Conservation (phyloP, 306 rosid species). For the Pterocarpus macrocarpus region DNA sequence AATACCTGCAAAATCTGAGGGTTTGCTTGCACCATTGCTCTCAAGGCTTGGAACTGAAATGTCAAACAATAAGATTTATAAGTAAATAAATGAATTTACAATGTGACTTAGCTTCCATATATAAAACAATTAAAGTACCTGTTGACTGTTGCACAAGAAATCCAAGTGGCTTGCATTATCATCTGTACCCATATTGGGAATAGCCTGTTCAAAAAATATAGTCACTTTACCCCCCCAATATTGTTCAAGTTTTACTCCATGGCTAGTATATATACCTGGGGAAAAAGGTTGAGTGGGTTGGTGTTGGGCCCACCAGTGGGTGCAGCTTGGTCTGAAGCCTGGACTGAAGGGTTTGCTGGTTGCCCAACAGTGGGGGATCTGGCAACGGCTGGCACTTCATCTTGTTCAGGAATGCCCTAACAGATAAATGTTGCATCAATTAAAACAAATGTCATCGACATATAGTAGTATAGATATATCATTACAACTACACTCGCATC, state of each 20-base stretch:
- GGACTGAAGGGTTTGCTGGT: slow-evolving; percentile 57
- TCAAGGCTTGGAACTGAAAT: slow-evolving; percentile 78
- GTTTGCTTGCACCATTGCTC: slow-evolving; percentile 90
- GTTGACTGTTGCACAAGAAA: slow-evolving; percentile 83
- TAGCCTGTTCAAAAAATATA: slow-evolving; percentile 61
- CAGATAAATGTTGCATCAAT: neutral
- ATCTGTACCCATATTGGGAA: slow-evolving; percentile 70
- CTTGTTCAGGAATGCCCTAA: slow-evolving; percentile 90
- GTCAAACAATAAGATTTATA: slow-evolving; percentile 13
- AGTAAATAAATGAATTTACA: neutral
- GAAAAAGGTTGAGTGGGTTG: slow-evolving; percentile 83
- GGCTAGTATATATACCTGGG: slow-evolving; percentile 62
- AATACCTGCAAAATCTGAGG: slow-evolving; percentile 91
- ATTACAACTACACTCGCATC: neutral
- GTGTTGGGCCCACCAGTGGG: slow-evolving; percentile 80
- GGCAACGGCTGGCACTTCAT: slow-evolving; percentile 69
- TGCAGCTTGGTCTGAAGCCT: slow-evolving; percentile 58
- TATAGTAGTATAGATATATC: slow-evolving; percentile 3
- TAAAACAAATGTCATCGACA: neutral
- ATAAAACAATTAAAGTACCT: slow-evolving; percentile 54
- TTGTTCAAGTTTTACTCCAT: neutral
- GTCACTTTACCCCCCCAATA: neutral
- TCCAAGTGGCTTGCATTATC: slow-evolving; percentile 71
- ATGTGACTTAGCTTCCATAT: neutral
- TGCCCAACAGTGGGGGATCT: slow-evolving; percentile 53